Evolutionary conservation across 805 yeast species (phyloP).

Genomic region (Maudiozyma pseudohumilis): DNA sequence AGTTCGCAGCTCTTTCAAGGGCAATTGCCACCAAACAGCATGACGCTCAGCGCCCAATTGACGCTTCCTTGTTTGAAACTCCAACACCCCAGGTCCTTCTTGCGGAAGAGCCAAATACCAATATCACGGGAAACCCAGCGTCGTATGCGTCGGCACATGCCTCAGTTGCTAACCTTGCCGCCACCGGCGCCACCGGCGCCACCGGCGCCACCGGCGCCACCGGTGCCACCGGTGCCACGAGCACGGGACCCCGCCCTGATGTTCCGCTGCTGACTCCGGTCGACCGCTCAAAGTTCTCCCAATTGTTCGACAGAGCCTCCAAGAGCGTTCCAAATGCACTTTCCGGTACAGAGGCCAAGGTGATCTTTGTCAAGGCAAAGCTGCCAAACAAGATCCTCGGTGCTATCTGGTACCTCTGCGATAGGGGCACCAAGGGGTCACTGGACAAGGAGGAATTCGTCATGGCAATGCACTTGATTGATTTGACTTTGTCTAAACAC

Average conservation of each 20-base stretch:
- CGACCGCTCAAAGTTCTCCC: slow-evolving; percentile 55
- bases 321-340: slow-evolving; percentile 27
- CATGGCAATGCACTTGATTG: slow-evolving; percentile 91
- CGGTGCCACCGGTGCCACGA: background rate
- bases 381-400: slow-evolving; percentile 69
- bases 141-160: background rate
- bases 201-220: background rate
- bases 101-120: background rate
- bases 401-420: slow-evolving; percentile 82
- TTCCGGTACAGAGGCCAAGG: slow-evolving; percentile 69
- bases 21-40: slow-evolving; percentile 87
- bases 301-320: slow-evolving; percentile 57
- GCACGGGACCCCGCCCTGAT: too few species aligned
- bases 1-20: slow-evolving; percentile 80
- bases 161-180: too few species aligned
- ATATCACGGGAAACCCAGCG: background rate
- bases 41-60: slow-evolving; percentile 32
- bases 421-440: slow-evolving; percentile 60
- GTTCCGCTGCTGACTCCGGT: slow-evolving; percentile 42
- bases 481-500: slow-evolving; percentile 48
- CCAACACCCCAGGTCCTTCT: slow-evolving; percentile 11
- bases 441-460: slow-evolving; percentile 67
- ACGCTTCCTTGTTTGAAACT: slow-evolving; percentile 31
- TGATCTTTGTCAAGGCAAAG: slow-evolving; percentile 80
- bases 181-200: background rate